phyloP scores from a whole-genome alignment of 495 filamentous ascomycete species.

The Aspergillus ostianus region DNA sequence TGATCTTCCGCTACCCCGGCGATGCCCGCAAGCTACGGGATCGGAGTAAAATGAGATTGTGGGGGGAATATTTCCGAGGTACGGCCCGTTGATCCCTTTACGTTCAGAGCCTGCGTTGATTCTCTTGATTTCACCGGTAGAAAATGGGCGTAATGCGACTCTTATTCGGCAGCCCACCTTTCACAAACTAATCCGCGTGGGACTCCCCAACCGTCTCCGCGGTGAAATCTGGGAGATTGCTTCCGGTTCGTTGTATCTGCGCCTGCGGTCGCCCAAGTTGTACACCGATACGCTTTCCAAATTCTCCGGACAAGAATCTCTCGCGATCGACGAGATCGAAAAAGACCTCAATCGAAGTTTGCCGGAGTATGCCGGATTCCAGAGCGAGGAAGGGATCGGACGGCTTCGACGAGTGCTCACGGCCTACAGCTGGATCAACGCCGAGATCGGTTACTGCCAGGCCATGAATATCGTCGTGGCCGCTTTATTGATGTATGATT shows the following conservation, averaged over 20 bases:
- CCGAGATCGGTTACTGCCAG: constrained; percentile 95
- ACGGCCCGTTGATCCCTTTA: constrained; percentile 15
- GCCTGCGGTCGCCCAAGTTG: constrained; percentile 78
- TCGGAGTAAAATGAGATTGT: constrained; percentile 93
- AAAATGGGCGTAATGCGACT: constrained; percentile 92
- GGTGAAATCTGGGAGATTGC: constrained; percentile 96
- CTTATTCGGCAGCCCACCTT: constrained; percentile 94
- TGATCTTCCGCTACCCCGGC: constrained; percentile 92
- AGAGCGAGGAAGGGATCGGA: constrained; percentile 92
- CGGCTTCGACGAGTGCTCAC: constrained; percentile 85
- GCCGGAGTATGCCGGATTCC: constrained; percentile 95
- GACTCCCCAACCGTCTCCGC: constrained; percentile 85
- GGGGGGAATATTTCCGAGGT: constrained; percentile 91
- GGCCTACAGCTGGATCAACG: constrained; percentile 94
- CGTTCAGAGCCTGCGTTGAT: constrained; percentile 8
- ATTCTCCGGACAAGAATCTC: constrained; percentile 75
- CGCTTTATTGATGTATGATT: constrained; percentile 75
- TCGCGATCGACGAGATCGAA: constrained; percentile 98
- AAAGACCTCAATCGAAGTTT: constrained; percentile 96
- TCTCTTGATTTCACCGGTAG: constrained; percentile 35
- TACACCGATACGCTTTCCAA: constrained; percentile 82
- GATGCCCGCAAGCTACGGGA: constrained; percentile 95
- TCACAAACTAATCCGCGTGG: constrained; percentile 94
- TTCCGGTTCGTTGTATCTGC: constrained; percentile 83
- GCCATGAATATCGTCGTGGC: constrained; percentile 99